These are phyloP conservation scores for Tremellales sp. DNA, from an alignment of 1,284 basidiomycete genomes.

Conservation along the genomic window DNA sequence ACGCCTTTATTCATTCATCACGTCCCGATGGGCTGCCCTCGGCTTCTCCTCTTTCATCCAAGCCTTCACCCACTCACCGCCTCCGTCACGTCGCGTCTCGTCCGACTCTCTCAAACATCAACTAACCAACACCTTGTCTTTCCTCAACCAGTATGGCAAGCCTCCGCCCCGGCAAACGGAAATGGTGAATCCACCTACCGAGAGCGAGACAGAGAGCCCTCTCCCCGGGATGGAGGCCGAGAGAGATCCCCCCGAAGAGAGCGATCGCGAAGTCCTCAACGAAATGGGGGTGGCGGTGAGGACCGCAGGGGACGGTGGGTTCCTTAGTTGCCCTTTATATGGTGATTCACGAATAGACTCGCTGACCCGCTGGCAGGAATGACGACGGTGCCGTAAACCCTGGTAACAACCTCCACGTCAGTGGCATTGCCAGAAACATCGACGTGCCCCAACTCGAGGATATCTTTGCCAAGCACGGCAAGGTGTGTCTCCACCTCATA, in stretches of 20 bases:
- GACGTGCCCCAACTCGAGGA: conserved; percentile 84
- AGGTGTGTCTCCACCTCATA: conserved; percentile 56
- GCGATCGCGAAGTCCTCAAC: conserved; percentile 28
- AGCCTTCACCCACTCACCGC: background rate
- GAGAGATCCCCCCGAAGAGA: conserved; percentile 26
- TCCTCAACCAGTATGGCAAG: conserved; percentile 40
- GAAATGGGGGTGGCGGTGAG: conserved; percentile 26
- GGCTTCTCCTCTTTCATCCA: background rate
- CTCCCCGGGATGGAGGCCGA: conserved; percentile 17
- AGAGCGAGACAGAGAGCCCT: conserved; percentile 20
- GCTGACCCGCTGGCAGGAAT: conserved; percentile 18
- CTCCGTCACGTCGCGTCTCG: background rate
- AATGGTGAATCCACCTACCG: conserved; percentile 21
- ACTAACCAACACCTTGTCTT: conserved; percentile 5
- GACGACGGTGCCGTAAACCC: conserved; percentile 62
- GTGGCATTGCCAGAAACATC: conserved; percentile 72
- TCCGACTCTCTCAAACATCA: background rate
- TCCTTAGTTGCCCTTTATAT: background rate
- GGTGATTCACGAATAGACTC: background rate
- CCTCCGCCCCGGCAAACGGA: conserved; percentile 20
- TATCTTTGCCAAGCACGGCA: conserved; percentile 81
- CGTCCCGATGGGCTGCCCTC: background rate
- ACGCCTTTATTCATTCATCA: conserved; percentile 2
- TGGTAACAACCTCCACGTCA: conserved; percentile 96
- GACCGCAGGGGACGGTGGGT: conserved; percentile 24